phyloP scores from a whole-genome alignment of 805 yeast genomes.

The Metschnikowia sp. region DNA sequence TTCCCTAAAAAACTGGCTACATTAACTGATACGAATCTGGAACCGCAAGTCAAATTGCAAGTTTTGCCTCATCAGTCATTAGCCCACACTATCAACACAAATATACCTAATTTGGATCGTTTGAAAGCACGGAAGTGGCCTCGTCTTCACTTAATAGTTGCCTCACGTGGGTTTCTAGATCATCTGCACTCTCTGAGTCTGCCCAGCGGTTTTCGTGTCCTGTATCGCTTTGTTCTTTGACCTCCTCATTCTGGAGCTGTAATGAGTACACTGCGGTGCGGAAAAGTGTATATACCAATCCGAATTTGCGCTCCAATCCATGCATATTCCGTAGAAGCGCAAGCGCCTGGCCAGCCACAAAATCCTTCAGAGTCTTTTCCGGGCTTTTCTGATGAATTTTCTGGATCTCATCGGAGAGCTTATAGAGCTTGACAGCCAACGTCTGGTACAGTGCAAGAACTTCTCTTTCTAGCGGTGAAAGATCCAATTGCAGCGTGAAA shows the following conservation, averaged over 20 bases:
- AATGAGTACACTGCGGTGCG: conserved; percentile 70
- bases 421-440: conserved; percentile 30
- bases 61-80: too few species aligned
- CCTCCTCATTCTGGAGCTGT: conserved; percentile 40
- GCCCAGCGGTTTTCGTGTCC: not conserved
- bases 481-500: conserved; percentile 9
- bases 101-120: too few species aligned
- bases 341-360: conserved; percentile 22
- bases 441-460: conserved; percentile 37
- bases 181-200: not conserved
- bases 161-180: not conserved
- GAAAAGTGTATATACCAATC: conserved; percentile 61
- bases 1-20: too few species aligned
- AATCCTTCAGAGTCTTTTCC: not conserved
- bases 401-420: conserved; percentile 31
- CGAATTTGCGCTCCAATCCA: conserved; percentile 58
- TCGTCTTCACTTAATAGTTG: conserved; percentile 5
- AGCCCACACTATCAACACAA: too few species aligned
- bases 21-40: too few species aligned
- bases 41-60: too few species aligned
- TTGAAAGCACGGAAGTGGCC: not conserved
- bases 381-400: conserved; percentile 19
- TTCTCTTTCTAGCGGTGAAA: conserved; percentile 31
- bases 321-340: conserved; percentile 47
- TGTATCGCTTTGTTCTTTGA: not conserved